A percentile compares a stretch with the other conserved stretches of the same genome.
These are phyloP conservation scores for Bidens hawaiensis DNA, from an alignment of 140 eudicot genomes.

Conservation along the genomic window DNA sequence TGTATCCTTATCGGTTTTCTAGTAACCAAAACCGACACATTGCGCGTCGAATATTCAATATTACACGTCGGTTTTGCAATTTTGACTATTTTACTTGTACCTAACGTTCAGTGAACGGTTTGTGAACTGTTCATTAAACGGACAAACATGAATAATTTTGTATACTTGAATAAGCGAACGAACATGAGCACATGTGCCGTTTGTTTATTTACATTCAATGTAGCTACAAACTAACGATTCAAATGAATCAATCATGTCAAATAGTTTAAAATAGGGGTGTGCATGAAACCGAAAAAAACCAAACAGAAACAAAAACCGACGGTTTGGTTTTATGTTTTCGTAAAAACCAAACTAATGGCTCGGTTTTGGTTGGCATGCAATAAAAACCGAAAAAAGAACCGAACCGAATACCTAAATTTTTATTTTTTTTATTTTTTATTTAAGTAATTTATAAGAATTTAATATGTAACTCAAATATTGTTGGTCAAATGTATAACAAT, in stretches of 20 bases:
- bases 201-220: background rate
- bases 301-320: too few species aligned
- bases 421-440: too few species aligned
- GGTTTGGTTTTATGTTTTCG: too few species aligned
- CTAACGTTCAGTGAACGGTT: background rate
- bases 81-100: background rate
- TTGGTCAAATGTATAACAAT: too few species aligned
- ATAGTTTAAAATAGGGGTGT: too few species aligned
- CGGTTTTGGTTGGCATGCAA: too few species aligned
- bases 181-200: background rate
- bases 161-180: background rate
- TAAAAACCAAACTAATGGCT: too few species aligned
- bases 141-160: background rate
- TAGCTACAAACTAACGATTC: background rate
- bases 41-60: background rate
- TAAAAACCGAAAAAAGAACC: too few species aligned
- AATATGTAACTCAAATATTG: too few species aligned
- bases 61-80: background rate
- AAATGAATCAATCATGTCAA: background rate
- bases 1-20: constrained; percentile 47
- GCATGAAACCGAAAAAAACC: too few species aligned
- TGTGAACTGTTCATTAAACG: background rate
- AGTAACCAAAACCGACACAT: background rate
- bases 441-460: too few species aligned
- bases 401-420: too few species aligned